Percentiles rank a stretch among this genome's conserved stretches.
phyloP scores from a whole-genome alignment of 805 yeast species.

The Wickerhamomyces pijperi region DNA sequence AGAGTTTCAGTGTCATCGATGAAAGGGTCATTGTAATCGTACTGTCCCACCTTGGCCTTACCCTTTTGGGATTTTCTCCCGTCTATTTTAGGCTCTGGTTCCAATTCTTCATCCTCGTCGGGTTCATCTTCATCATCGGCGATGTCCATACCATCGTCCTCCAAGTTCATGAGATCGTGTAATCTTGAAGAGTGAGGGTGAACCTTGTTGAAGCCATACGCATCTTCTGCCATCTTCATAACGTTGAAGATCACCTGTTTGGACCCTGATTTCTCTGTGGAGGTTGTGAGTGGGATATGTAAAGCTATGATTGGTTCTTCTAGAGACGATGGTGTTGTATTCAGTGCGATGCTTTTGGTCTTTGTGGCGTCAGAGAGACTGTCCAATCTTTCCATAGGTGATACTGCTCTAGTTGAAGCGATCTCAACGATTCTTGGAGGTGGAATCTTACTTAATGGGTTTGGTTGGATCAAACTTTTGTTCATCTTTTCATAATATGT shows the following conservation, averaged over 20 bases:
- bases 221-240: constrained; percentile 64
- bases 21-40: constrained; percentile 89
- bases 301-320: constrained; percentile 42
- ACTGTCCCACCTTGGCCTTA: constrained; percentile 77
- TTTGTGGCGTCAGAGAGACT: background rate
- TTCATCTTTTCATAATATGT: constrained; percentile 1
- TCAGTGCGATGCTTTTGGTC: background rate
- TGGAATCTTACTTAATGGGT: constrained; percentile 10
- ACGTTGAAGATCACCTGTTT: constrained; percentile 63
- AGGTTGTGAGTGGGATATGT: constrained; percentile 38
- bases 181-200: constrained; percentile 59
- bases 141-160: constrained; percentile 39
- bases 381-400: background rate
- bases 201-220: constrained; percentile 67
- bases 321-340: background rate
- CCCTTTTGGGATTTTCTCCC: constrained; percentile 34
- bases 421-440: constrained; percentile 13
- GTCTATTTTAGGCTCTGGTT: constrained; percentile 28
- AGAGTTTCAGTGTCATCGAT: constrained; percentile 88
- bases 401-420: constrained; percentile 1
- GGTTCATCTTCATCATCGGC: constrained; percentile 35
- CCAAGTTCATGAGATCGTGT: constrained; percentile 40
- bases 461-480: constrained; percentile 10
- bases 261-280: constrained; percentile 43
- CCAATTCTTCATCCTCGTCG: constrained; percentile 26